Percentiles rank a stretch among this genome's conserved stretches.
These are phyloP conservation scores for Microbotryum saponariae DNA, from an alignment of 1,284 basidiomycete species.

Conservation along the genomic window DNA sequence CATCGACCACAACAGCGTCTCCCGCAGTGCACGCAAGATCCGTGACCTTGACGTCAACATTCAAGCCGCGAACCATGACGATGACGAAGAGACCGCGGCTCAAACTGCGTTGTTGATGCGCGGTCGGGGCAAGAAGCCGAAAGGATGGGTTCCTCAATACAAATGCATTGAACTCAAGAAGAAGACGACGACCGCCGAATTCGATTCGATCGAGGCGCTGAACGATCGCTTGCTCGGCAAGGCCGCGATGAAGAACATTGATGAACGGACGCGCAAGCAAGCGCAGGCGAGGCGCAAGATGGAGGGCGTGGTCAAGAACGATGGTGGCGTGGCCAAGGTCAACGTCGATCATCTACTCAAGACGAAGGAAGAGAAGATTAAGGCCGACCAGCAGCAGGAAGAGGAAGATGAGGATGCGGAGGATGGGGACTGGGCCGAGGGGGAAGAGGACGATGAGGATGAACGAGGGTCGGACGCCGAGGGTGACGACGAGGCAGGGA, in stretches of 20 bases:
- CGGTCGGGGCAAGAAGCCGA: no score
- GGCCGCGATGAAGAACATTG: no score
- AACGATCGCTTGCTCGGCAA: no score
- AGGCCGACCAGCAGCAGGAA: conserved; percentile 4
- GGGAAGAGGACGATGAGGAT: conserved; percentile 5
- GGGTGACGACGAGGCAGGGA: not conserved
- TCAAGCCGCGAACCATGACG: not conserved
- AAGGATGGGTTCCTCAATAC: no score
- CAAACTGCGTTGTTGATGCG: not conserved
- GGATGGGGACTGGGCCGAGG: not conserved
- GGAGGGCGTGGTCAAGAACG: not conserved
- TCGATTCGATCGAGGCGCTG: no score
- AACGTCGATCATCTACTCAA: conserved; percentile 18
- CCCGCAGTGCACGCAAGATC: conserved; percentile 1
- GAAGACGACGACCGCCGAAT: conserved; percentile 1
- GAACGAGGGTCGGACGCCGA: conserved; percentile 3
- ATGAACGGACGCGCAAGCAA: not conserved
- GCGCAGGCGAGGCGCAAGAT: not conserved
- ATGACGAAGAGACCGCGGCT: not conserved
- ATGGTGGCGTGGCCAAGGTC: conserved; percentile 6
- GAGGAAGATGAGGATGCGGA: conserved; percentile 19
- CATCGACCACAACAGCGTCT: not conserved
- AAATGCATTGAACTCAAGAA: not conserved
- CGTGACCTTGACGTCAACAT: conserved; percentile 2
- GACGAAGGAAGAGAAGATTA: conserved; percentile 11